These are phyloP conservation scores for Scheffersomyces lignosus DNA, from an alignment of 805 yeast species.

Conservation along the genomic window DNA sequence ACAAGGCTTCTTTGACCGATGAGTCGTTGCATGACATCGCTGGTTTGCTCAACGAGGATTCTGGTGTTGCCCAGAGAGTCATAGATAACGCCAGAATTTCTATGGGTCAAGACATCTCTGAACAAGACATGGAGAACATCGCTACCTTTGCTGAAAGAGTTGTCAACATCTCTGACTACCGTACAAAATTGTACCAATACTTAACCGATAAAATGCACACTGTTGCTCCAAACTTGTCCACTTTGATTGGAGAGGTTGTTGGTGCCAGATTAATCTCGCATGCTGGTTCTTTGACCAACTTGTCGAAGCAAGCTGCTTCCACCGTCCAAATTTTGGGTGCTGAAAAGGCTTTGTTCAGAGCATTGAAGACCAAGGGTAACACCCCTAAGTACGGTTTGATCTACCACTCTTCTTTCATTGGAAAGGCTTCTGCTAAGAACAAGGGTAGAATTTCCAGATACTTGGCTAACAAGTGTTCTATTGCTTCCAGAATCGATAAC, in stretches of 20 bases:
- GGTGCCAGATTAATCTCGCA: constrained; percentile 98
- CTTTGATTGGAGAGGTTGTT: constrained; percentile 96
- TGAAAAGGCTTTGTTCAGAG: constrained; percentile 98
- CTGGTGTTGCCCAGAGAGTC: constrained; percentile 83
- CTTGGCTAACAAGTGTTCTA: constrained; percentile 97
- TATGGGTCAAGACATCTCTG: constrained; percentile 98
- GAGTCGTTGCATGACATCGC: constrained; percentile 95
- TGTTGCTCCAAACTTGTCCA: constrained; percentile 96
- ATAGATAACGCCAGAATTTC: constrained; percentile 95
- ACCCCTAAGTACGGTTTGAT: constrained; percentile 98
- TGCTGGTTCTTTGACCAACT: constrained; percentile 95
- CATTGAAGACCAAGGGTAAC: constrained; percentile 96
- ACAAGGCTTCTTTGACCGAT: constrained; percentile 83
- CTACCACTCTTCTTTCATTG: constrained; percentile 95
- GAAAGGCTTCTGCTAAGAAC: constrained; percentile 97
- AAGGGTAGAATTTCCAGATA: constrained; percentile 99
- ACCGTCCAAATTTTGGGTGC: constrained; percentile 99
- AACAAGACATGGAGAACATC: constrained; percentile 90
- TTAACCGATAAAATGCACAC: constrained; percentile 94
- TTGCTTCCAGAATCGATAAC: constrained; percentile 97
- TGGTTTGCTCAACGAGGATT: constrained; percentile 85
- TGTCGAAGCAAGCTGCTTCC: constrained; percentile 98
- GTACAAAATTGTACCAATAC: constrained; percentile 79
- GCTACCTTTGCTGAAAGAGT: constrained; percentile 91
- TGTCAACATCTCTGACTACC: constrained; percentile 87